phyloP scores from a whole-genome alignment of 306 rosid genomes.

The Trifolium pratense region DNA sequence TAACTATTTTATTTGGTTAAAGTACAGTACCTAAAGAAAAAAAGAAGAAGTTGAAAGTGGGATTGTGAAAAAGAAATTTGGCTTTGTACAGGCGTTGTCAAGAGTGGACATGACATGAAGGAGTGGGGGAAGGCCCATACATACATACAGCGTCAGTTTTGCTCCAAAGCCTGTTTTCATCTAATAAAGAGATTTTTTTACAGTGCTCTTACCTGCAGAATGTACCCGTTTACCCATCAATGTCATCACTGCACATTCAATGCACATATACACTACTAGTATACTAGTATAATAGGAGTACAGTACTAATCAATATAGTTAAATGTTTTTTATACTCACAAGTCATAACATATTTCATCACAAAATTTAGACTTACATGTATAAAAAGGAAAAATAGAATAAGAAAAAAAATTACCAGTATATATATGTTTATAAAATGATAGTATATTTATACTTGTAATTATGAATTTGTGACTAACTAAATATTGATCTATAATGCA shows the following conservation, averaged over 20 bases:
- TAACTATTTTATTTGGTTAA: not conserved
- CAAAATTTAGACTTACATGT: no score
- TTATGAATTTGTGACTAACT: no score
- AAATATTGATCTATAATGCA: no score
- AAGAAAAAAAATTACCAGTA: no score
- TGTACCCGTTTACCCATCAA: constrained; percentile 47
- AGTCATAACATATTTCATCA: no score
- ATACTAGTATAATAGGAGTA: no score
- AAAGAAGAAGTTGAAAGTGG: constrained; percentile 36
- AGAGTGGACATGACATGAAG: constrained; percentile 61
- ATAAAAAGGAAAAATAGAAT: no score
- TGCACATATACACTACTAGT: not conserved
- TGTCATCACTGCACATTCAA: constrained; percentile 50
- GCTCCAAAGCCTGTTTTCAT: constrained; percentile 47
- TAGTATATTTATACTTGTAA: no score
- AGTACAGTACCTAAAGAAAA: constrained; percentile 47
- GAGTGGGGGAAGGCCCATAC: constrained; percentile 61
- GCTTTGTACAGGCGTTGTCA: constrained; percentile 54
- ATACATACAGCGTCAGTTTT: constrained; percentile 54
- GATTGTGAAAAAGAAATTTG: constrained; percentile 44
- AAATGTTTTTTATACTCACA: no score
- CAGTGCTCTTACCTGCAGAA: constrained; percentile 37
- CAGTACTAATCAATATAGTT: no score
- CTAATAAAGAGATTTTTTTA: constrained; percentile 34
- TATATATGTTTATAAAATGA: no score